Evolutionary conservation across 495 filamentous ascomycete genomes (phyloP), one percentile per base, ranked within the genome.

Genomic region (Chaetomium fimeti): DNA sequence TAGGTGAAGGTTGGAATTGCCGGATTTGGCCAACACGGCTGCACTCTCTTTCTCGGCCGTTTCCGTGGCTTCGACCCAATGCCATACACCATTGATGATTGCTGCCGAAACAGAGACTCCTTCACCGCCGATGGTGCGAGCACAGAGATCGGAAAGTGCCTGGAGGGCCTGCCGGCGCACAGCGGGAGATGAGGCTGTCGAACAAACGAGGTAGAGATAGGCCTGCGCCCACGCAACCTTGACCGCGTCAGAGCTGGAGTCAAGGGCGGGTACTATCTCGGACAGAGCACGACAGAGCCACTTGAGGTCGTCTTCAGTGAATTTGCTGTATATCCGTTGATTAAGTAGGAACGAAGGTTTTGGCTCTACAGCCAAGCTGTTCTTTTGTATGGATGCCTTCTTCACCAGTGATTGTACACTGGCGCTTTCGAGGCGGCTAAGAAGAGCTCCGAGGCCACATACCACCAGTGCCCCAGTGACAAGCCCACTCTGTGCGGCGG

Each of bases 341-440:
- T 91, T 96, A 1, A 98, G 81, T 8, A 97, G 78, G 73, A 93
- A 93, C 0, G 92, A 93, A 12, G 89, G 86, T 71, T 93, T 97
- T 0, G 90, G 85, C 13, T 84, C 83, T 18, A 84, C 74, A 0
- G 78, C 78, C 57, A 96, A 79, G 47, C 85, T 83, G 62, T 88
- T 84, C 47, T 87, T 82, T 20, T 81, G 69, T 22, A 91, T 80
- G 11, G 85, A 76, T 1, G 80, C 75, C 69, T 88, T 90, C 64
- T 85, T 87, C 5, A 87, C 67, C 18, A 79, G 66, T 0, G 72
- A 63, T 12, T 81, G 78, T 6, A 77, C 25, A 45, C 77, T 72
- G 58, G 83, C 74, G 15, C 68, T 70, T 29, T 81, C 77, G 2
- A 78, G 61, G 4, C 82, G 71, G 25, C 75, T 69, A 1, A 78